Percentiles rank a stretch among this genome's conserved stretches.
Conservation (phyloP, 306 rosid genomes). For the Ormosia emarginata region DNA sequence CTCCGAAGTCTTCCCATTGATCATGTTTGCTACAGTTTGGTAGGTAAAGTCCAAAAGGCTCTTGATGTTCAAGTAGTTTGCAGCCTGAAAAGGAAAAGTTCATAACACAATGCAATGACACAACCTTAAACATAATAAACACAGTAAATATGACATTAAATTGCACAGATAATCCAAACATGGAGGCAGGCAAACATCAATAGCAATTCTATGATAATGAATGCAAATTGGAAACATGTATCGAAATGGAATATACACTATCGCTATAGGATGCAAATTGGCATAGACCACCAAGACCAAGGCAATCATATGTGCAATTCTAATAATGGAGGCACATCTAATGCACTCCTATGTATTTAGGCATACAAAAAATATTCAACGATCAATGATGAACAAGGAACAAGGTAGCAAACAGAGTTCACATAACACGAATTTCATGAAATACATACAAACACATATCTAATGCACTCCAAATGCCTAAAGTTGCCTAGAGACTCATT, state of each 20-base stretch:
- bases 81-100: slow-evolving; percentile 43
- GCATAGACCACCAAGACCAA: no score
- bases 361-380: not conserved
- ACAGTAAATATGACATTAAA: not conserved
- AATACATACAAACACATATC: no score
- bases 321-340: not conserved
- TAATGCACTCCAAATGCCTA: no score
- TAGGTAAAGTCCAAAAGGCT: slow-evolving; percentile 62
- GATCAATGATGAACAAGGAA: not conserved
- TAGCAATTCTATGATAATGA: no score
- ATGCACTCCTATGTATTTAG: not conserved
- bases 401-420: not conserved
- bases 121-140: no score
- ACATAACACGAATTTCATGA: not conserved
- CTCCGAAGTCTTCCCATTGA: slow-evolving; percentile 72
- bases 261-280: no score
- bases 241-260: no score
- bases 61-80: slow-evolving; percentile 72
- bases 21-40: slow-evolving; percentile 69
- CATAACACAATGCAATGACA: not conserved
- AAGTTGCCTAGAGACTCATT: no score
- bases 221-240: no score
- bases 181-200: no score
- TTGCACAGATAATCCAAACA: no score
- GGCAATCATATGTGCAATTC: no score